These are phyloP conservation scores for Gautieria morchelliformis DNA, from an alignment of 768 basidiomycete genomes.

Conservation along the genomic window DNA sequence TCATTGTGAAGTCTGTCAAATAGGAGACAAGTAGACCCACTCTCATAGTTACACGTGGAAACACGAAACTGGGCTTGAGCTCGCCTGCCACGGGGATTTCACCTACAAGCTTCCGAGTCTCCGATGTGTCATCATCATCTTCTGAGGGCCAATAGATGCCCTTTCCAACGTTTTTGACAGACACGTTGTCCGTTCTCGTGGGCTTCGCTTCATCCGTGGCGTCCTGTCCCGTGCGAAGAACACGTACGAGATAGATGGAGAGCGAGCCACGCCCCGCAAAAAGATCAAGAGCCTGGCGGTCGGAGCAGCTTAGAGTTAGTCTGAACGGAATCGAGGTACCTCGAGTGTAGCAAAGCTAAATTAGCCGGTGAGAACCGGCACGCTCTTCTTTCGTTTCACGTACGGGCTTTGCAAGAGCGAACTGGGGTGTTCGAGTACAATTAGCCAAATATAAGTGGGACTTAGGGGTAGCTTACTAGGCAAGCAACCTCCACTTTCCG, in stretches of 20 bases:
- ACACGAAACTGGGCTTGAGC: constrained; percentile 35
- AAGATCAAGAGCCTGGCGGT: constrained; percentile 41
- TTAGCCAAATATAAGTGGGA: not conserved
- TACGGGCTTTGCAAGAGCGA: too few relatives aligned
- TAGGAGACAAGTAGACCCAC: constrained; percentile 23
- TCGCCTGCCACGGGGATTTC: constrained; percentile 39
- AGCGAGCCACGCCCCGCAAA: constrained; percentile 33
- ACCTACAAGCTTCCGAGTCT: constrained; percentile 33
- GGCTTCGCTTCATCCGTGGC: constrained; percentile 29
- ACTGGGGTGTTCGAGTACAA: too few relatives aligned
- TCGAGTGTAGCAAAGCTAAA: constrained; percentile 42
- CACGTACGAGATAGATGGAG: constrained; percentile 34
- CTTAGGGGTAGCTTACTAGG: constrained; percentile 18
- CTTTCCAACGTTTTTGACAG: constrained; percentile 33
- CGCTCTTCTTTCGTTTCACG: too few relatives aligned
- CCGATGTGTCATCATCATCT: constrained; percentile 20
- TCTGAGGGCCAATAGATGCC: too few relatives aligned
- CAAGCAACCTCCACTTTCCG: constrained; percentile 21
- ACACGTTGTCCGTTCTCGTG: constrained; percentile 37
- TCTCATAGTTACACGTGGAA: constrained; percentile 37
- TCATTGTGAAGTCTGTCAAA: not conserved
- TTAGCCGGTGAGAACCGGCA: too few relatives aligned
- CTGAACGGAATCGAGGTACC: constrained; percentile 42
- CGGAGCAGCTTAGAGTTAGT: constrained; percentile 34
- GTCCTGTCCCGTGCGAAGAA: constrained; percentile 38